phyloP scores from a whole-genome alignment of 768 basidiomycete genomes.

The Collybiopsis confluens region DNA sequence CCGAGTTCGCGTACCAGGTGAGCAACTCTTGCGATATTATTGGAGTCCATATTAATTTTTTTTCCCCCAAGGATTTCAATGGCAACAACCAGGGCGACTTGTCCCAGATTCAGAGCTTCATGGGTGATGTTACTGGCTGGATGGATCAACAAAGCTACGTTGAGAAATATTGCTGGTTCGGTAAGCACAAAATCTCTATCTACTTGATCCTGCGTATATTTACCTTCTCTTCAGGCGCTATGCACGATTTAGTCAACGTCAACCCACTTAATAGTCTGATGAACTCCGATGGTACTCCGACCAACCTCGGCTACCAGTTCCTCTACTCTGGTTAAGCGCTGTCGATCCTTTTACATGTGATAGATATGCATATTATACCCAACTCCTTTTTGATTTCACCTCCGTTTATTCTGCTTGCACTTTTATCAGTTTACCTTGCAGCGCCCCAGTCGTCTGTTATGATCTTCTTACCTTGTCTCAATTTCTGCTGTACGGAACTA shows the following conservation, averaged over 20 bases:
- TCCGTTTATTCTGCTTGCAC: neutral
- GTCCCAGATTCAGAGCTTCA: constrained; percentile 45
- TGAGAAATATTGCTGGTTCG: constrained; percentile 51
- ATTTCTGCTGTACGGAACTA: too few species aligned
- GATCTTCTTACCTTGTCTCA: constrained; percentile 10
- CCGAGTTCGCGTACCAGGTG: constrained; percentile 72
- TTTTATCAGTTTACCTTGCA: neutral
- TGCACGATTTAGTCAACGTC: constrained; percentile 54
- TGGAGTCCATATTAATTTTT: too few species aligned
- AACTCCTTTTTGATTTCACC: neutral
- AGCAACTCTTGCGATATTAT: neutral
- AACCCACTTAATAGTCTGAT: constrained; percentile 53
- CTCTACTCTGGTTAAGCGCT: constrained; percentile 27
- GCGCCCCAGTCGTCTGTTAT: neutral
- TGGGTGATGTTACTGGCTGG: constrained; percentile 36
- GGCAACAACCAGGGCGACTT: constrained; percentile 36
- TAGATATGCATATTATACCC: neutral
- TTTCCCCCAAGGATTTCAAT: constrained; percentile 59
- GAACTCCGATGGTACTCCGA: constrained; percentile 40
- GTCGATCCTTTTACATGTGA: neutral
- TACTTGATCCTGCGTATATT: neutral
- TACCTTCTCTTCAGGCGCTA: constrained; percentile 37
- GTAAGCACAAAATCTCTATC: constrained; percentile 32
- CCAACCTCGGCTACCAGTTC: constrained; percentile 46
- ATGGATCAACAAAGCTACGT: constrained; percentile 43